Evolutionary conservation across 1,139 yeast genomes (phyloP), one percentile per base, ranked within the genome.

Genomic region (Kazachstania sp.): DNA sequence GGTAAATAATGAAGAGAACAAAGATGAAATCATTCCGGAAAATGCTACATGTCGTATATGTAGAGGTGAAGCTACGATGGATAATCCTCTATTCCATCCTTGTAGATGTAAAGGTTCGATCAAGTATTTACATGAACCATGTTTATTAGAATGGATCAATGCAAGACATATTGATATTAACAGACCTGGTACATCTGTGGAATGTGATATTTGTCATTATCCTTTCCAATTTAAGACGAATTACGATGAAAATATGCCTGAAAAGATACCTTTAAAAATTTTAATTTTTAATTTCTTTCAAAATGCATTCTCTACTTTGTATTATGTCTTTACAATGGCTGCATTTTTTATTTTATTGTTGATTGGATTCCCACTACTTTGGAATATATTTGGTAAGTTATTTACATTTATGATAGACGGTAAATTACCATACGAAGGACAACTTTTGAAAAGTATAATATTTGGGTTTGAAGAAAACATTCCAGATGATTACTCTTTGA

Each of bases 101-200:
- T 92, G 99, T 67, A 82, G 79, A 60, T 92, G 98, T 66, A 76
- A 88, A 50, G 99, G 99, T 2, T 84, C 95, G 29, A 94, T 92
- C 61, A 85, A 85, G 63, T 88, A 81, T 60, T 86, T 92, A 48
- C 99, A 92, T 66, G 95, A 92, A 64, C 94, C 83, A 44, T 92
- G 98, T 68, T 69, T 92, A 43, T 71, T 82, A 58, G 95, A 87
- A 61, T 92, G 99, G 99, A 73, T 92, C 37, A 74, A 56, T 12
- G 59, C 66, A 12, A 61, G 64, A 44, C 57, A 59, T 47, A 49
- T 62, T 13, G 63, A 63, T 48, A 55, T 61, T 31, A 59, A 48
- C 51, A 63, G 57, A 46, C 65, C 71, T 23, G 67, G 67, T 35
- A 60, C 66, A 19, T 61, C 76, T 39, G 76, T 80, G 41, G 74